Evolutionary conservation across 2,329 filamentous ascomycete species (phyloP).

Genomic region (Metarhizium brunneum): DNA sequence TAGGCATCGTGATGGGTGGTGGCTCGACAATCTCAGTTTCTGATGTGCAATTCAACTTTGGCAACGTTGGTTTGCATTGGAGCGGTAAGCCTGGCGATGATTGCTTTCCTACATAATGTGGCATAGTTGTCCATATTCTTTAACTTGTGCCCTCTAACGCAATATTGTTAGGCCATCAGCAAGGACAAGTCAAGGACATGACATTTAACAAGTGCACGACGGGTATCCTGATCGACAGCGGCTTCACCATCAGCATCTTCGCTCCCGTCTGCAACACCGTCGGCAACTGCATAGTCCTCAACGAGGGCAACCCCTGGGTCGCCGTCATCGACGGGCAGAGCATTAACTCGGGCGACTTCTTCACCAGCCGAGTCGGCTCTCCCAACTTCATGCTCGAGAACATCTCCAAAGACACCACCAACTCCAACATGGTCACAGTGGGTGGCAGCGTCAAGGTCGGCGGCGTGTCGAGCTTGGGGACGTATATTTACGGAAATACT

Average conservation of each 20-base stretch:
- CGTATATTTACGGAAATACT: slow-evolving; percentile 33
- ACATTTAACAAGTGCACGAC: slow-evolving; percentile 33
- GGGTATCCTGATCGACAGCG: slow-evolving; percentile 19
- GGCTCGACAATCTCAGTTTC: slow-evolving; percentile 12
- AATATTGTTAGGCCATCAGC: slow-evolving; percentile 25
- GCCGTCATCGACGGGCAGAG: slow-evolving; percentile 30
- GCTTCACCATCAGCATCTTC: slow-evolving; percentile 29
- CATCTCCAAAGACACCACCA: slow-evolving; percentile 27
- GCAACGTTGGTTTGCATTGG: slow-evolving; percentile 13
- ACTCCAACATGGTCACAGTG: slow-evolving; percentile 23
- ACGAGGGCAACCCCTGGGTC: slow-evolving; percentile 28
- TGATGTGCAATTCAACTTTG: slow-evolving; percentile 10
- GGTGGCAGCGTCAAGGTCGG: slow-evolving; percentile 21
- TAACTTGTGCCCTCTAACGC: neutral
- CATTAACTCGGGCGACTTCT: slow-evolving; percentile 30
- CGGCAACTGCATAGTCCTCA: slow-evolving; percentile 25
- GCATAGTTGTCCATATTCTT: neutral
- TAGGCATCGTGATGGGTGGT: slow-evolving; percentile 4
- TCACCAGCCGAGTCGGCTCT: slow-evolving; percentile 21
- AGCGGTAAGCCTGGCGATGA: slow-evolving; percentile 5
- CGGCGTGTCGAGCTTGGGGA: slow-evolving; percentile 21
- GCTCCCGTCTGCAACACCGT: slow-evolving; percentile 30
- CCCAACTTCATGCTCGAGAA: slow-evolving; percentile 35
- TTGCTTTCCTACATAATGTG: neutral
- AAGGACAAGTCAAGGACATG: slow-evolving; percentile 32